phyloP scores from a whole-genome alignment of 768 basidiomycete genomes.

The Boletus reticuloceps region DNA sequence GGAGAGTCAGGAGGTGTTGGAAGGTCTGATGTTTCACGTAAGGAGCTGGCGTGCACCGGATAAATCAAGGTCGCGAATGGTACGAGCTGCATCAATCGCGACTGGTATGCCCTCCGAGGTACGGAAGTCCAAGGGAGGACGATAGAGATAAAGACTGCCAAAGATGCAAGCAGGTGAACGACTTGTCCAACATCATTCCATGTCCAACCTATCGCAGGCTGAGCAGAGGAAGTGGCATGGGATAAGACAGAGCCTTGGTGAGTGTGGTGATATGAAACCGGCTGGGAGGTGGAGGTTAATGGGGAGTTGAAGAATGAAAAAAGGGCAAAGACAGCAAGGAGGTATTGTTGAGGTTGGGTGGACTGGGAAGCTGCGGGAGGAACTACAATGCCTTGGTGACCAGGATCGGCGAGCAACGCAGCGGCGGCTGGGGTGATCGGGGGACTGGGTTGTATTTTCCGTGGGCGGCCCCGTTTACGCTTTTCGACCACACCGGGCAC shows the following conservation, averaged over 20 bases:
- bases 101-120: slow-evolving; percentile 18
- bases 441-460: slow-evolving; percentile 59
- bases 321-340: slow-evolving; percentile 78
- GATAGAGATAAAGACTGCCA: slow-evolving; percentile 58
- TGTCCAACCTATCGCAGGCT: slow-evolving; percentile 33
- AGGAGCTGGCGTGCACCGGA: background rate
- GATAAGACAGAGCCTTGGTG: slow-evolving; percentile 62
- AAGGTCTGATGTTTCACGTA: slow-evolving; percentile 14
- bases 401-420: slow-evolving; percentile 13
- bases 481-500: slow-evolving; percentile 56
- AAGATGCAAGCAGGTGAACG: slow-evolving; percentile 65
- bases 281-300: slow-evolving; percentile 43
- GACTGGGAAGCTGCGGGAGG: slow-evolving; percentile 13
- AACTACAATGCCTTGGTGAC: slow-evolving; percentile 13
- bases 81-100: slow-evolving; percentile 25
- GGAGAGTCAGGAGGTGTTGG: slow-evolving; percentile 31
- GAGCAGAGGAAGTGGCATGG: slow-evolving; percentile 25
- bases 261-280: slow-evolving; percentile 37
- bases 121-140: slow-evolving; percentile 46
- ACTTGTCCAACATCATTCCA: slow-evolving; percentile 56
- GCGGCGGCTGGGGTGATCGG: slow-evolving; percentile 26
- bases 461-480: slow-evolving; percentile 79
- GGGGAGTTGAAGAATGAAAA: slow-evolving; percentile 87
- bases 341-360: slow-evolving; percentile 52
- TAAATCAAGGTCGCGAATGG: slow-evolving; percentile 21